A percentile compares a stretch with the other conserved stretches of the same genome.
These are phyloP conservation scores for Entomortierella parvispora DNA, from an alignment of 192 early-diverging fungal species.

Conservation along the genomic window DNA sequence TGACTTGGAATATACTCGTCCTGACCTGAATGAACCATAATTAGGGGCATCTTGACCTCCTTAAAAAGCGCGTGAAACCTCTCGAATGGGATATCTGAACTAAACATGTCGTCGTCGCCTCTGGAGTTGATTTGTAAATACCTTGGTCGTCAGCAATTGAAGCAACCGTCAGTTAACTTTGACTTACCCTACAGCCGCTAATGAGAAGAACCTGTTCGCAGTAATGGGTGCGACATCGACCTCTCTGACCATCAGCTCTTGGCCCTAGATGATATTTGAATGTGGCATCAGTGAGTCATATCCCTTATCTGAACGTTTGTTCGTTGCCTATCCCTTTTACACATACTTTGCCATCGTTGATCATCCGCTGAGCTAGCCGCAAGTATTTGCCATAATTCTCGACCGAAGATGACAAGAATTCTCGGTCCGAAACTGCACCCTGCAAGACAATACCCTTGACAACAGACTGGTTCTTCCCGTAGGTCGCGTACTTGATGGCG, in stretches of 20 bases:
- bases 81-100: slow-evolving; percentile 40
- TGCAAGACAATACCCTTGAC: slow-evolving; percentile 53
- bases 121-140: slow-evolving; percentile 11
- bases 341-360: slow-evolving; percentile 38
- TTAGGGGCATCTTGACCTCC: slow-evolving; percentile 22
- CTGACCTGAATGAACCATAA: slow-evolving; percentile 38
- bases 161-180: neutral
- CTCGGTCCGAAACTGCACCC: slow-evolving; percentile 57
- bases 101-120: slow-evolving; percentile 54
- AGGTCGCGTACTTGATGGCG: slow-evolving; percentile 36
- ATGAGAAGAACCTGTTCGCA: slow-evolving; percentile 50
- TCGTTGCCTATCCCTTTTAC: neutral
- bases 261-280: slow-evolving; percentile 19
- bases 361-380: slow-evolving; percentile 40
- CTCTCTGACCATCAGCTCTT: slow-evolving; percentile 53
- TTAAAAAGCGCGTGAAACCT: slow-evolving; percentile 27
- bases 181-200: slow-evolving; percentile 46
- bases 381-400: slow-evolving; percentile 41
- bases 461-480: slow-evolving; percentile 19
- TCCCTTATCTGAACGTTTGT: neutral
- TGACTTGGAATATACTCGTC: slow-evolving; percentile 47
- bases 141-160: too few species aligned
- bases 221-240: slow-evolving; percentile 48
- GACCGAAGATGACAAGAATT: slow-evolving; percentile 29
- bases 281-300: too few species aligned